Conservation (phyloP, 73 alveolate species). For the Uronychia binucleata region DNA sequence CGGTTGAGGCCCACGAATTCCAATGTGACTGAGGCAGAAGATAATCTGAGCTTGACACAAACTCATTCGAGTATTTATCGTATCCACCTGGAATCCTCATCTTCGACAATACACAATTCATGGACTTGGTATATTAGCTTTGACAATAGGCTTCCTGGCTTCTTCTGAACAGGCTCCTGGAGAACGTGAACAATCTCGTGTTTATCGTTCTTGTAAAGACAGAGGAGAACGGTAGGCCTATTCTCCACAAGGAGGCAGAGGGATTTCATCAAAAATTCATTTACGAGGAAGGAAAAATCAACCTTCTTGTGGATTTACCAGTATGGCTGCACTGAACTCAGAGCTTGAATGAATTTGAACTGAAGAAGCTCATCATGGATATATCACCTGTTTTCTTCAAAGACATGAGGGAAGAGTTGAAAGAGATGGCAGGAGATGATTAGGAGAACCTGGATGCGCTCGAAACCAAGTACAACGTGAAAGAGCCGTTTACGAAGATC, state of each 20-base stretch:
- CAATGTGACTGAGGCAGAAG: too few species aligned
- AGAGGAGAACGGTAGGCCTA: not conserved
- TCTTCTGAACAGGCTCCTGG: not conserved
- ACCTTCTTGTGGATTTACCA: not conserved
- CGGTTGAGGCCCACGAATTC: too few species aligned
- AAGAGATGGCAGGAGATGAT: not conserved
- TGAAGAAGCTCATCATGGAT: not conserved
- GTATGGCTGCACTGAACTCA: too few species aligned
- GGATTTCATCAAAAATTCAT: not conserved
- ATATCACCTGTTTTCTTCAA: not conserved
- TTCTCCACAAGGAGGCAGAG: not conserved
- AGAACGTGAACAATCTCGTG: not conserved
- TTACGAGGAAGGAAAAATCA: not conserved
- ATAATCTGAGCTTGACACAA: too few species aligned
- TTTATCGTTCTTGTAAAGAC: not conserved
- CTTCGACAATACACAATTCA: conserved; percentile 22
- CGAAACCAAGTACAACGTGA: not conserved
- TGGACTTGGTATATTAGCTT: not conserved
- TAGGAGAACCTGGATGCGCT: not conserved
- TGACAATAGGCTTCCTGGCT: not conserved
- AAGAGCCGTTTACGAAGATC: conserved; percentile 28
- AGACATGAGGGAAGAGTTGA: not conserved
- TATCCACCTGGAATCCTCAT: conserved; percentile 11
- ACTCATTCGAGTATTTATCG: not conserved
- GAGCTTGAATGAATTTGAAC: not conserved